Percentiles rank a stretch among this genome's conserved stretches.
These are phyloP conservation scores for Podaxis pistillaris DNA, from an alignment of 768 basidiomycete genomes.

Conservation along the genomic window DNA sequence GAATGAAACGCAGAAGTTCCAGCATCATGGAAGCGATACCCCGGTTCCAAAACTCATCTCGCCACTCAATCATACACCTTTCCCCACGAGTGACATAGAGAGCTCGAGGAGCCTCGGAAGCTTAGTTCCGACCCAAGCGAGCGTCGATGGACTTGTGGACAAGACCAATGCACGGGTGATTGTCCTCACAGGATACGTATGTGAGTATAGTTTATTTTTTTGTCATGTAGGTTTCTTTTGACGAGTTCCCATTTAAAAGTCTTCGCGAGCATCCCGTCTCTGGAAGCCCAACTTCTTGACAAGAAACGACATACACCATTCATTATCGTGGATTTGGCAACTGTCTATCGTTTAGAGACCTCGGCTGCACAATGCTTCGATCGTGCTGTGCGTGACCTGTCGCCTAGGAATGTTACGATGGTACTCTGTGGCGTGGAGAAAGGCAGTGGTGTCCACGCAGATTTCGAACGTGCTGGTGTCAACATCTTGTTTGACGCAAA, in stretches of 20 bases:
- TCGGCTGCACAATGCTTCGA: slow-evolving; percentile 4
- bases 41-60: slow-evolving; percentile 5
- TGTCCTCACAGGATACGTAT: slow-evolving; percentile 16
- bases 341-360: slow-evolving; percentile 5
- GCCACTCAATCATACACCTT: slow-evolving; percentile 4
- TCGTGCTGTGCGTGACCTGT: slow-evolving; percentile 7
- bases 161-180: slow-evolving; percentile 14
- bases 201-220: slow-evolving; percentile 4
- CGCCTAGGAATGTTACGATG: background rate
- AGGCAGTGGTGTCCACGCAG: slow-evolving; percentile 5
- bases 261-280: slow-evolving; percentile 6
- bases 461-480: slow-evolving; percentile 8
- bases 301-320: background rate
- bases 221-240: no score
- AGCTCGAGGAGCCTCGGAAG: background rate
- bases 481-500: background rate
- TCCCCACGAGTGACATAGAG: background rate
- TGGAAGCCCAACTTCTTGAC: slow-evolving; percentile 8
- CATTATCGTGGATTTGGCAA: background rate
- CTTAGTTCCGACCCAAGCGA: slow-evolving; percentile 1
- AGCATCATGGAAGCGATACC: slow-evolving; percentile 3
- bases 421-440: slow-evolving; percentile 2
- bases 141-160: slow-evolving; percentile 4
- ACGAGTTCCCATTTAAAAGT: background rate
- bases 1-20: slow-evolving; percentile 16